phyloP scores from a whole-genome alignment of 306 rosid genomes.

The Neltuma alba region DNA sequence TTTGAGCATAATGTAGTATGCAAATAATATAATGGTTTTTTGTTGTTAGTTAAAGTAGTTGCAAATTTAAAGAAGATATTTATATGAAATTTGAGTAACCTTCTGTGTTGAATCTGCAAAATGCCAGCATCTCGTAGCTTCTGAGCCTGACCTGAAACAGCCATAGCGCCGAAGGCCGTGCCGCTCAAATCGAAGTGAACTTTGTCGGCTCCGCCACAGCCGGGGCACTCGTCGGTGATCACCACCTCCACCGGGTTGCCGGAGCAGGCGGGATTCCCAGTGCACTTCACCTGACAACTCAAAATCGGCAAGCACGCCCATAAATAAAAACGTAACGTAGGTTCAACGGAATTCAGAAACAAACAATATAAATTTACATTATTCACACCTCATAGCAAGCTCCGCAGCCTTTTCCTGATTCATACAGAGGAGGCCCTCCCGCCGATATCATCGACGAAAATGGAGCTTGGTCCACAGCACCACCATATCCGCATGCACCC shows the following conservation, averaged over 20 bases:
- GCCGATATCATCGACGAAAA: conserved; percentile 61
- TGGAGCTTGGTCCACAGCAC: conserved; percentile 54
- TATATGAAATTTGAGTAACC: conserved; percentile 28
- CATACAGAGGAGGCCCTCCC: conserved; percentile 60
- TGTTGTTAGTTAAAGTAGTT: neutral
- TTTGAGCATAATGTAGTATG: neutral
- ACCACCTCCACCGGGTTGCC: conserved; percentile 61
- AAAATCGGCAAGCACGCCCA: no score
- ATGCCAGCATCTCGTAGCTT: conserved; percentile 61
- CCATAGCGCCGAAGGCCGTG: conserved; percentile 87
- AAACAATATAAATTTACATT: no score
- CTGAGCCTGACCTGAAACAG: conserved; percentile 50
- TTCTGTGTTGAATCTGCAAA: conserved; percentile 60
- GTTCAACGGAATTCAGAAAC: neutral
- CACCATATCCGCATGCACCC: conserved; percentile 74
- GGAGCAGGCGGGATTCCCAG: conserved; percentile 59
- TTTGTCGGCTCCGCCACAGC: conserved; percentile 51
- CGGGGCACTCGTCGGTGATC: conserved; percentile 75
- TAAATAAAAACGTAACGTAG: neutral
- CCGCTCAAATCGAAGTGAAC: conserved; percentile 89
- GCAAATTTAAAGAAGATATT: neutral
- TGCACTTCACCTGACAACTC: conserved; percentile 68
- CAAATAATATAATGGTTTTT: no score
- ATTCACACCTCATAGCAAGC: conserved; percentile 73
- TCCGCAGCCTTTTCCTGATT: conserved; percentile 66